Conservation (phyloP, 768 basidiomycete species). For the Lentinula guzmanii region DNA sequence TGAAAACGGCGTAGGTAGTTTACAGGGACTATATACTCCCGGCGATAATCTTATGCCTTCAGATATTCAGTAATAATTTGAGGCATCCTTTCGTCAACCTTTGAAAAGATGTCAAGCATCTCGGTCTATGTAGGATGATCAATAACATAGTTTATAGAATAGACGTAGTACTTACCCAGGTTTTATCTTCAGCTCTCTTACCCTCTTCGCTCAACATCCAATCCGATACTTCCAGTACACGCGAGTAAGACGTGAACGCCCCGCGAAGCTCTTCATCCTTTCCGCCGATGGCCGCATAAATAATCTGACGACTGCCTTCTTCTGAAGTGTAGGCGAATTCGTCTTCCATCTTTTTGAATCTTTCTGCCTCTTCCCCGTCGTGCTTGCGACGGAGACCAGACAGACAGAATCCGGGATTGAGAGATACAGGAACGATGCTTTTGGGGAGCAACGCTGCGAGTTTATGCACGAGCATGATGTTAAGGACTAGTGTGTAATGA, state of each 20-base stretch:
- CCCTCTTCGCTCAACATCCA: slow-evolving; percentile 25
- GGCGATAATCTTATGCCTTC: neutral
- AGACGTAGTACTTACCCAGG: slow-evolving; percentile 24
- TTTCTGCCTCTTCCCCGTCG: neutral
- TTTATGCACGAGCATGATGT: slow-evolving; percentile 22
- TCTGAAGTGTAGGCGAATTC: slow-evolving; percentile 14
- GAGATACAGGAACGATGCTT: slow-evolving; percentile 14
- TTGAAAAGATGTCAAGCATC: slow-evolving; percentile 16
- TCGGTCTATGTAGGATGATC: slow-evolving; percentile 14
- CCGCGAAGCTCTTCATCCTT: slow-evolving; percentile 4
- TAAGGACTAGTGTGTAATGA: slow-evolving; percentile 16
- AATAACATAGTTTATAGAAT: neutral
- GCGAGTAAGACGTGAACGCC: neutral
- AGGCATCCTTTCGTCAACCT: neutral
- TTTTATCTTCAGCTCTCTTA: slow-evolving; percentile 16
- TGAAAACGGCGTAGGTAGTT: too few relatives aligned
- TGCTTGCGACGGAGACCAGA: slow-evolving; percentile 16
- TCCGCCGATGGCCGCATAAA: slow-evolving; percentile 22
- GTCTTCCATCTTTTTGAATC: slow-evolving; percentile 5
- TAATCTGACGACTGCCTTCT: slow-evolving; percentile 27
- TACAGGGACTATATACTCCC: too few relatives aligned
- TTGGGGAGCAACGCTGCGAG: slow-evolving; percentile 16
- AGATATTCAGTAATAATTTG: neutral
- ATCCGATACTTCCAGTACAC: slow-evolving; percentile 21
- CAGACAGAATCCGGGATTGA: slow-evolving; percentile 24